Conservation (phyloP, 2,329 filamentous ascomycete species). For the Colletotrichum sp. region DNA sequence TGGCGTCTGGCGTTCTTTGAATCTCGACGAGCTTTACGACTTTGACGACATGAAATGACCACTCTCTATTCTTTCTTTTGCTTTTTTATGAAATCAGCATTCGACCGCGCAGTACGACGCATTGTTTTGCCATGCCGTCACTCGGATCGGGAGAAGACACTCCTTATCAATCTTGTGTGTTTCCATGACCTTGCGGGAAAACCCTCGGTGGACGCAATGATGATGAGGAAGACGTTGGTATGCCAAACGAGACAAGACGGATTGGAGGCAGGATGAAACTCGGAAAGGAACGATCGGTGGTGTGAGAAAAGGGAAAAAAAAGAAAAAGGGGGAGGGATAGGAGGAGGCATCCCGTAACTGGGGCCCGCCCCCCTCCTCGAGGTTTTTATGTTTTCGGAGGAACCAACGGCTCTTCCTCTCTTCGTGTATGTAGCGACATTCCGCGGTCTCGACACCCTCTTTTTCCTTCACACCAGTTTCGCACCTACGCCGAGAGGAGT, state of each 20-base stretch:
- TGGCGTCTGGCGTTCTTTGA: background rate
- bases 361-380: background rate
- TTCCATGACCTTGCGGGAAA: background rate
- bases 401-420: background rate
- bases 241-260: background rate
- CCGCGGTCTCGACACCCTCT: background rate
- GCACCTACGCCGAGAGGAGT: background rate
- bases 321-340: background rate
- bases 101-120: conserved; percentile 15
- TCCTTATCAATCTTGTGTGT: background rate
- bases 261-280: background rate
- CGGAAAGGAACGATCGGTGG: conserved; percentile 5
- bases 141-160: background rate
- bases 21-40: conserved; percentile 17
- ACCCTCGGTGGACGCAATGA: background rate
- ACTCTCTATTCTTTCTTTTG: conserved; percentile 2
- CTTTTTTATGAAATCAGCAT: conserved; percentile 8
- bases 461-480: background rate
- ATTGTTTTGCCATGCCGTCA: background rate
- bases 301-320: background rate
- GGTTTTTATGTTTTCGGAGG: background rate
- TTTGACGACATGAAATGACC: conserved; percentile 20
- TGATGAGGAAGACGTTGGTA: background rate
- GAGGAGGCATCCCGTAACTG: background rate
- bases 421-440: conserved; percentile 8